Evolutionary conservation across 805 yeast species (phyloP), one percentile per base, ranked within the genome.

Genomic region (Isabelozyma rhagii): DNA sequence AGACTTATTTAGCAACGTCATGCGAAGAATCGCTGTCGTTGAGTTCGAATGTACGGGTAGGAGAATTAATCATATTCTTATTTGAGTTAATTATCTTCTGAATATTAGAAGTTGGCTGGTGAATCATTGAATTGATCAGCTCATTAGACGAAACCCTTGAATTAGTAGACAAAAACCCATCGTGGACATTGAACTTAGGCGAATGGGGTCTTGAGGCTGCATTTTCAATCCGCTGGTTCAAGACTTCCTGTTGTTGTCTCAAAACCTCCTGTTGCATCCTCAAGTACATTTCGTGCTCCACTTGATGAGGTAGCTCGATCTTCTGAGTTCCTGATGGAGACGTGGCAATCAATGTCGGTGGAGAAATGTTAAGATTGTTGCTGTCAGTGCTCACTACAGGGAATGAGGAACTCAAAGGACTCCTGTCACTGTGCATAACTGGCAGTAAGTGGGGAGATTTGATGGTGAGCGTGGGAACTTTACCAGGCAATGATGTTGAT

Each of bases 221-320:
- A 43, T 49, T 46, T 18, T 49, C 41, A 38, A 53, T 53, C 52
- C 55, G 58, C 47, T 49, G 46, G 43, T 44, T 60, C 48, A 71
- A 53, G 38, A 69, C 52, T 39, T 64, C 64, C 51, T 66, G 71
- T 50, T 73, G 78, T 53, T 70, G 73, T 41, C 58, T 59, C 55
- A 74, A 59, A 38, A 66, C 61, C 53, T 71, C 70, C 50, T 67
- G 66, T 51, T 74, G 79, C 43, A 69, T 58, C 50, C 63, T 61
- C 43, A 73, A 59, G 51, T 71, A 73, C 28, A 58, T 51, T 40
- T 72, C 71, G 54, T 71, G 78, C 45, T 68, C 69, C 36, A 53
- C 52, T 47, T 58, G 59, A 46, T 61, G 67, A 3, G 52, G 43
- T 15, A 38, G 29, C 31, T 39, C 27, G 8, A 36, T 28, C 44